Evolutionary conservation across 2,329 filamentous ascomycete species (phyloP), one percentile per base, ranked within the genome.

Genomic region (Neofusicoccum ribis): DNA sequence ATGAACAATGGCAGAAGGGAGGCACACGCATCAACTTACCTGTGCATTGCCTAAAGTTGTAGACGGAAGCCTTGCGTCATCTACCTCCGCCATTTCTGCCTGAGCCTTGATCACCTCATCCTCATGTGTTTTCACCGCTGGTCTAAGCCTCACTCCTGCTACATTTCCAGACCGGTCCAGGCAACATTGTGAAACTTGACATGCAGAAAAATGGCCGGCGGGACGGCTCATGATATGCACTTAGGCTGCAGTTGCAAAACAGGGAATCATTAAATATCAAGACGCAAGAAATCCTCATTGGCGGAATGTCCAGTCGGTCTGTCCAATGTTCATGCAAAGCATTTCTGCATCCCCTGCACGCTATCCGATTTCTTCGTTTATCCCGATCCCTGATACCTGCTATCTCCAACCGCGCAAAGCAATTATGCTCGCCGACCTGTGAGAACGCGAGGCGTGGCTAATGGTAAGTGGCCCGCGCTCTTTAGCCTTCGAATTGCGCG

Each of bases 381-480:
- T 23, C 15, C 56, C 56, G 56, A 60, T 60, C 56, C 43, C 11
- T 47, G 41, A 17, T 54, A 47, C 54, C 36, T 12, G 36, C 20
- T 43, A 14, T 12, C 14, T 36, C 54, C 23, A n/a, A 41, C 14
- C 54, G 27, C 41, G 23, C 54, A 59, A 34, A 36, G 31, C 43
- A 47, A 36, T 47, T 44, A 17, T 11, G 37, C 23, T n/a, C 31
- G 12, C 5, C 12, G 43, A 34, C 56, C 56, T 60, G 41, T 60
- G 17, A 60, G 43, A 46, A 37, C 8, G 37, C 56, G 56, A 23
- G 56, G 39, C 56, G 56, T 60, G 56, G 56, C 56, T 47, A 39
- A 60, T 47, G 43, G 56, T 37, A 43, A 60, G 56, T 60, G 56
- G 56, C 17, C 56, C 31, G 41, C 27, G 56, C 56, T 60, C 15